phyloP scores from a whole-genome alignment of 352 stramenopile species.

The Phytophthora constricta region DNA sequence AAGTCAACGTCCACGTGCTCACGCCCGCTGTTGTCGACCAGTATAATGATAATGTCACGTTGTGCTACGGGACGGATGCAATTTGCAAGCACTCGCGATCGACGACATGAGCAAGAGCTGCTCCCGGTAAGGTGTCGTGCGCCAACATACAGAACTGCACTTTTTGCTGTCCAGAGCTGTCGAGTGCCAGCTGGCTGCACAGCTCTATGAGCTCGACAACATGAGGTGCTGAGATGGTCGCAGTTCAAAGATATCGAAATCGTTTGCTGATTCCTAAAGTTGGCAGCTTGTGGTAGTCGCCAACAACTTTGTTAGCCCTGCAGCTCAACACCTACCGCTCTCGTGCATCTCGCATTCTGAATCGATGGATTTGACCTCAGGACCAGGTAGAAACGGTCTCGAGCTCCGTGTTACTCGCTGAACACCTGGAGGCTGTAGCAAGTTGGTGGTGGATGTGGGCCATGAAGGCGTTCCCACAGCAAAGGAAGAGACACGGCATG shows the following conservation, averaged over 20 bases:
- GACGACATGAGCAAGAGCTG: no score
- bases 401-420: no score
- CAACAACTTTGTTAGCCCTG: neutral
- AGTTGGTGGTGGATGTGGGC: no score
- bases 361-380: no score
- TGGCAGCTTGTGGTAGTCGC: neutral
- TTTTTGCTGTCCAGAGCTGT: neutral
- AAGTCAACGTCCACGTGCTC: no score
- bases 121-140: no score
- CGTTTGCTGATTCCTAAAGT: neutral
- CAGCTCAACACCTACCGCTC: no score
- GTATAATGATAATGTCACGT: neutral
- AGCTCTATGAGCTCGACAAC: neutral
- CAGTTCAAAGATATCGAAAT: neutral
- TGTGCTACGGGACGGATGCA: neutral
- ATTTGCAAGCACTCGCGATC: neutral
- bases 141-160: neutral
- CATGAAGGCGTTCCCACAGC: neutral
- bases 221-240: no score
- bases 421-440: no score
- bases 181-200: neutral
- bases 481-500: neutral
- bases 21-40: no score
- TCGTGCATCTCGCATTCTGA: no score
- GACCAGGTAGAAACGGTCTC: no score